Evolutionary conservation across 495 filamentous ascomycete genomes (phyloP).

Genomic region (Mycothermus thermophilus): DNA sequence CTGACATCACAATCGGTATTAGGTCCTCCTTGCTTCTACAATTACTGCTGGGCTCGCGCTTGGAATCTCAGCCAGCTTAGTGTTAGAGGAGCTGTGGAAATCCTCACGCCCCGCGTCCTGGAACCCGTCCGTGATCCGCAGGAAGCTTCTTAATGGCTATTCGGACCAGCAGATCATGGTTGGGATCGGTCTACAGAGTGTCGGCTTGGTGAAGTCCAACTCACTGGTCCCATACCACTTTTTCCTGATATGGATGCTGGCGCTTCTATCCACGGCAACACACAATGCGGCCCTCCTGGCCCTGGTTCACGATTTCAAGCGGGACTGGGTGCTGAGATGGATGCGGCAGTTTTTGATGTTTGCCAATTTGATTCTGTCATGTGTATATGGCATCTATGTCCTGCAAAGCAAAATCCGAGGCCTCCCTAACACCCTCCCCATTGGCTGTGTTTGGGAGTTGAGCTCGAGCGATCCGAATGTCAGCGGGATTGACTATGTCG

Average conservation of each 20-base stretch:
- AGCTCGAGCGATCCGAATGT: conserved; percentile 11
- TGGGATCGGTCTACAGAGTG: conserved; percentile 43
- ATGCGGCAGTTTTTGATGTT: conserved; percentile 46
- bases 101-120: conserved; percentile 10
- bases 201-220: conserved; percentile 36
- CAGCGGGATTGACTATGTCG: conserved; percentile 29
- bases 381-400: conserved; percentile 36
- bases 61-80: conserved; percentile 32
- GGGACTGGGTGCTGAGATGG: conserved; percentile 49
- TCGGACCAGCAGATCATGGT: conserved; percentile 48
- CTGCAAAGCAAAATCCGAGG: conserved; percentile 31
- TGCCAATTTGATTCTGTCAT: conserved; percentile 38
- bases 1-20: not conserved
- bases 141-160: conserved; percentile 43
- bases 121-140: conserved; percentile 30
- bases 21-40: conserved; percentile 48
- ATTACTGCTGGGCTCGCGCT: conserved; percentile 37
- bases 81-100: conserved; percentile 29
- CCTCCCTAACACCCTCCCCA: conserved; percentile 35
- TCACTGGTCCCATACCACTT: conserved; percentile 46
- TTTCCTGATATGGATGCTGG: conserved; percentile 49
- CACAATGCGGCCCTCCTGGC: conserved; percentile 43
- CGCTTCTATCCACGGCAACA: conserved; percentile 41
- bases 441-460: conserved; percentile 38
- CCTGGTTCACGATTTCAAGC: conserved; percentile 43